Conservation (phyloP, 2,329 filamentous ascomycete species). For the Truncatella angustata region DNA sequence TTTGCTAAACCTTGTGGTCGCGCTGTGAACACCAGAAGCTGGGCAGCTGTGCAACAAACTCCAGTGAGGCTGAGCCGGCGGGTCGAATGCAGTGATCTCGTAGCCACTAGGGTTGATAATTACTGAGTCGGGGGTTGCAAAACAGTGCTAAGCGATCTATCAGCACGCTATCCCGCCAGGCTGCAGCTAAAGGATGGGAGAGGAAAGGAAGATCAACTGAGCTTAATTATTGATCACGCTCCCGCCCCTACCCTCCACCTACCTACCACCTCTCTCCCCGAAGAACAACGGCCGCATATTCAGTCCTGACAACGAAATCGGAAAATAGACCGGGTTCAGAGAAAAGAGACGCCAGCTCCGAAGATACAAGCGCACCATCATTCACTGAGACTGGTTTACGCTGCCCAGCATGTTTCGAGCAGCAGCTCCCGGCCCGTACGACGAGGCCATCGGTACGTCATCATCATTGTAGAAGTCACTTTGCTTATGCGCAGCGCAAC, state of each 20-base stretch:
- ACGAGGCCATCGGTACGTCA: conserved; percentile 48
- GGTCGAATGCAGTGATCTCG: too few species aligned
- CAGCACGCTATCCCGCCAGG: conserved; percentile 1
- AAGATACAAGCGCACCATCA: neutral
- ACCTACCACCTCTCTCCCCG: neutral
- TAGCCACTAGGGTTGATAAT: too few species aligned
- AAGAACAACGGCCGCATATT: neutral
- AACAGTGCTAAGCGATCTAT: too few species aligned
- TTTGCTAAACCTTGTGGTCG: too few species aligned
- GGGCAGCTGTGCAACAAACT: neutral
- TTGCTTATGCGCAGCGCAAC: too few species aligned
- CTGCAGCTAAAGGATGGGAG: conserved; percentile 7
- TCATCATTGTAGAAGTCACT: neutral
- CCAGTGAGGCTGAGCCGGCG: neutral
- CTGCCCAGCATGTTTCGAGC: conserved; percentile 50
- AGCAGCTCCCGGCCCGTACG: conserved; percentile 53
- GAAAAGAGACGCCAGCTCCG: neutral
- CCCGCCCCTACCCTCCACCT: neutral
- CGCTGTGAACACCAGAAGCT: neutral
- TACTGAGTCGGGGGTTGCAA: too few species aligned
- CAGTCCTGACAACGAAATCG: neutral
- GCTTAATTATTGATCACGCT: too few species aligned
- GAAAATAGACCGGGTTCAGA: neutral
- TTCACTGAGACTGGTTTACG: neutral
- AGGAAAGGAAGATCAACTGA: too few species aligned